These are phyloP conservation scores for Kitagawia praeruptora DNA, from an alignment of 129 eudicot species.

Conservation along the genomic window DNA sequence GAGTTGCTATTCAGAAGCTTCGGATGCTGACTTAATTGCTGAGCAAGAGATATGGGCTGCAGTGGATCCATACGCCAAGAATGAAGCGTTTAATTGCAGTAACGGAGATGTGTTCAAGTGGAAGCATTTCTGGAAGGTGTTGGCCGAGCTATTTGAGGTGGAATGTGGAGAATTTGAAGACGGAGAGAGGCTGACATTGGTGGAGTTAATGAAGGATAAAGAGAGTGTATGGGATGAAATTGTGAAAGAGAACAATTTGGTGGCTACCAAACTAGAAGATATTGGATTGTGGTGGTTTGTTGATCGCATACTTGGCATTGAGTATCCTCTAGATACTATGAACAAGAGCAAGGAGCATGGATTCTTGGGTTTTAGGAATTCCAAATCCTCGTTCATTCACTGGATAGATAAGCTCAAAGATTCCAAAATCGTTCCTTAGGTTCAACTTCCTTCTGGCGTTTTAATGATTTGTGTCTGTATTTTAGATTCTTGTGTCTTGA, in stretches of 20 bases:
- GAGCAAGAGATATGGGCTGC: constrained; percentile 94
- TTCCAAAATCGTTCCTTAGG: constrained; percentile 55
- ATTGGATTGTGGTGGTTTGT: constrained; percentile 70
- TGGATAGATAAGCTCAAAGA: constrained; percentile 68
- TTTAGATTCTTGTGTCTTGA: too few species aligned
- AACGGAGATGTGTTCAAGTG: constrained; percentile 87
- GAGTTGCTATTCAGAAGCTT: constrained; percentile 44
- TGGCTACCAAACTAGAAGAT: constrained; percentile 51
- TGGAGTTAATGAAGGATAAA: constrained; percentile 77
- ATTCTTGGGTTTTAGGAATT: constrained; percentile 67
- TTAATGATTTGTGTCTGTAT: too few species aligned
- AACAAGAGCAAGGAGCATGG: constrained; percentile 92
- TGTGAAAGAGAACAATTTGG: too few species aligned
- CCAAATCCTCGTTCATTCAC: constrained; percentile 46
- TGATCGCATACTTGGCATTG: constrained; percentile 31
- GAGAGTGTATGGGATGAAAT: constrained; percentile 8
- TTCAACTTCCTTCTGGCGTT: too few species aligned
- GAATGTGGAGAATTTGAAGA: constrained; percentile 57
- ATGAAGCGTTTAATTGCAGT: constrained; percentile 69
- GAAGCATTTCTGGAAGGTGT: constrained; percentile 77
- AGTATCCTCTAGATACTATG: constrained; percentile 45
- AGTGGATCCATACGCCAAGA: constrained; percentile 48
- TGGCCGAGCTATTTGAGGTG: constrained; percentile 65
- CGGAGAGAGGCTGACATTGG: constrained; percentile 29
- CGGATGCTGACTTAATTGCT: constrained; percentile 79